phyloP scores from a whole-genome alignment of 2,329 filamentous ascomycete genomes.

The Orbilia oligospora region DNA sequence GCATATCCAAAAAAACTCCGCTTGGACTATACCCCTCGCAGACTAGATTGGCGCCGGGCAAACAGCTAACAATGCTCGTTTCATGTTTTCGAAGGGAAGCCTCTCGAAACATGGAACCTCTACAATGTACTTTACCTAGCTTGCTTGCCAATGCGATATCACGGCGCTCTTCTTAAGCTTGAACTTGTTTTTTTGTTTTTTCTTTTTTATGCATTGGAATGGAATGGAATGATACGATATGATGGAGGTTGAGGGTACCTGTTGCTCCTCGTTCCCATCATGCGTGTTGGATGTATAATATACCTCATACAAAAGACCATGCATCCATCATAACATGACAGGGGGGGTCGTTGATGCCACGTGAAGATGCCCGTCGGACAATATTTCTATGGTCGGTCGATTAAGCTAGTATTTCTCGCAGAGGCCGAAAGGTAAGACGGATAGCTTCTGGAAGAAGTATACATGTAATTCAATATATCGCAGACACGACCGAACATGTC shows the following conservation, averaged over 20 bases:
- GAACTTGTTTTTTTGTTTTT: neutral
- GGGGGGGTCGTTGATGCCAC: conserved; percentile 8
- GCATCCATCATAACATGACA: conserved; percentile 14
- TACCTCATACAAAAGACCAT: conserved; percentile 40
- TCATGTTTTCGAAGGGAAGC: conserved; percentile 41
- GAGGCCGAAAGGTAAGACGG: too few relatives aligned
- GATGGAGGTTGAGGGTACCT: conserved; percentile 30
- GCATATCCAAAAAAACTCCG: conserved; percentile 21
- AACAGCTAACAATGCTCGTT: conserved; percentile 36
- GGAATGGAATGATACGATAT: neutral
- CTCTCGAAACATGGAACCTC: conserved; percentile 36
- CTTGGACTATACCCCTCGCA: conserved; percentile 54
- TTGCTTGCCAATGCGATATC: conserved; percentile 26
- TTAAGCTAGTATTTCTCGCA: too few relatives aligned
- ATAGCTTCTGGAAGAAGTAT: too few relatives aligned
- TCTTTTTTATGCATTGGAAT: neutral
- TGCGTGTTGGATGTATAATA: conserved; percentile 46
- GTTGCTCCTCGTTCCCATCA: conserved; percentile 36
- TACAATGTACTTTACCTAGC: neutral
- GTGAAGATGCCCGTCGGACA: conserved; percentile 38
- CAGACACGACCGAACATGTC: neutral
- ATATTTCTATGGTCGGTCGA: neutral
- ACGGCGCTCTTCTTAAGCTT: conserved; percentile 54
- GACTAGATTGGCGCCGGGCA: conserved; percentile 37
- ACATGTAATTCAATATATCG: neutral